Evolutionary conservation across 2,329 filamentous ascomycete genomes (phyloP).

Genomic region (Karstenula rhodostoma): DNA sequence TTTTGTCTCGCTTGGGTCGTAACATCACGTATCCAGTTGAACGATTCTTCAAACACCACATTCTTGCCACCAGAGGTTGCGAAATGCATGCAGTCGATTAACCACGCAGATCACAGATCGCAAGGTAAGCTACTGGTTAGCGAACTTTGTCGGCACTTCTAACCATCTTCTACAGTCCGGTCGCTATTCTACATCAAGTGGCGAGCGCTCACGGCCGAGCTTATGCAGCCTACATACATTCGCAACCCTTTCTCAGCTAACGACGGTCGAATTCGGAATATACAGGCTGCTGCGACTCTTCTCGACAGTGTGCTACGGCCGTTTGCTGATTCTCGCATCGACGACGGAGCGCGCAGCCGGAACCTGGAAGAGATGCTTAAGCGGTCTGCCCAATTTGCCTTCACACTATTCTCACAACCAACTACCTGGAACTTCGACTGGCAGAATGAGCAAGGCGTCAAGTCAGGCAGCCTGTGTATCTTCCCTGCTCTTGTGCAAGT

Average conservation of each 20-base stretch:
- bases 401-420: slow-evolving; percentile 47
- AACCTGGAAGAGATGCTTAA: slow-evolving; percentile 49
- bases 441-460: slow-evolving; percentile 31
- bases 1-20: slow-evolving; percentile 45
- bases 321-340: slow-evolving; percentile 36
- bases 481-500: slow-evolving; percentile 48
- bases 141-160: not conserved
- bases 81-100: slow-evolving; percentile 31
- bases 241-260: slow-evolving; percentile 32
- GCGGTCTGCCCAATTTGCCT: slow-evolving; percentile 44
- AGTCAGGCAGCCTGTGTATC: slow-evolving; percentile 41
- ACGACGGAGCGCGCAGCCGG: slow-evolving; percentile 35
- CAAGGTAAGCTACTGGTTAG: slow-evolving; percentile 24
- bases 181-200: slow-evolving; percentile 34
- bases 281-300: slow-evolving; percentile 27
- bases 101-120: slow-evolving; percentile 9
- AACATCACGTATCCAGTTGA: slow-evolving; percentile 31
- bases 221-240: slow-evolving; percentile 37
- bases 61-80: slow-evolving; percentile 41
- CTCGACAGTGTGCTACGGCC: slow-evolving; percentile 40
- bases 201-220: slow-evolving; percentile 41
- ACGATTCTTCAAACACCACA: slow-evolving; percentile 23
- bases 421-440: slow-evolving; percentile 46
- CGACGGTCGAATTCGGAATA: slow-evolving; percentile 36
- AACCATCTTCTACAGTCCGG: slow-evolving; percentile 26